A percentile compares a stretch with the other conserved stretches of the same genome.
These are phyloP conservation scores for Schwanniomyces pseudopolymorphus DNA, from an alignment of 805 yeast species.

Conservation along the genomic window DNA sequence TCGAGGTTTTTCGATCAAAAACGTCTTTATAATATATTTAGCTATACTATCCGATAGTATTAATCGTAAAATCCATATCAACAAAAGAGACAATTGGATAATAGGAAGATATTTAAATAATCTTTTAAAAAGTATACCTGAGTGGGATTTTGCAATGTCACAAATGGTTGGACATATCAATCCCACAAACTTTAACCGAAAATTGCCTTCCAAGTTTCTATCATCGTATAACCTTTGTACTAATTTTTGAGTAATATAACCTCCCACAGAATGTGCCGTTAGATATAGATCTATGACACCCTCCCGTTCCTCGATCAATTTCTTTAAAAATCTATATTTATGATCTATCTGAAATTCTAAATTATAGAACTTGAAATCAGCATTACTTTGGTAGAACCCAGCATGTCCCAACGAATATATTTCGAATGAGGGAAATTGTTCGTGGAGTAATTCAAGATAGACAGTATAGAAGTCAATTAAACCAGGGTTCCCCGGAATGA, in stretches of 20 bases:
- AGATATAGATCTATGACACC: slow-evolving; percentile 39
- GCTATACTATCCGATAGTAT: slow-evolving; percentile 20
- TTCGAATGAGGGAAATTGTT: slow-evolving; percentile 45
- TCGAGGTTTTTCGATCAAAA: slow-evolving; percentile 25
- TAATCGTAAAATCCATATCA: slow-evolving; percentile 27
- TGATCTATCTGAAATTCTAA: slow-evolving; percentile 60
- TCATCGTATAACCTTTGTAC: slow-evolving; percentile 28
- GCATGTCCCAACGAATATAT: slow-evolving; percentile 64
- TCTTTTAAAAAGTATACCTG: slow-evolving; percentile 28
- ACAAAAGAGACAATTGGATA: slow-evolving; percentile 15
- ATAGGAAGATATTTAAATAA: slow-evolving; percentile 29
- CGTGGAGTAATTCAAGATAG: slow-evolving; percentile 47
- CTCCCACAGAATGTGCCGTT: slow-evolving; percentile 73
- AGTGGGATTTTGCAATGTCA: slow-evolving; percentile 51
- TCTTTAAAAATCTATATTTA: slow-evolving; percentile 50
- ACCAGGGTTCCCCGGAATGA: slow-evolving; percentile 82
- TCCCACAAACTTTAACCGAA: slow-evolving; percentile 48
- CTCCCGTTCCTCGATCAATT: slow-evolving; percentile 18
- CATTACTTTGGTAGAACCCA: slow-evolving; percentile 39
- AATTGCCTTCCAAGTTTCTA: slow-evolving; percentile 16
- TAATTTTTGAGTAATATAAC: slow-evolving; percentile 59
- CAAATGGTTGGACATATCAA: slow-evolving; percentile 69
- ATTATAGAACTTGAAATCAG: slow-evolving; percentile 25
- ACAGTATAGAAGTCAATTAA: slow-evolving; percentile 61
- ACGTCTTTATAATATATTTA: slow-evolving; percentile 18